These are phyloP conservation scores for Usnea hakonensis DNA, from an alignment of 495 filamentous ascomycete genomes.

Conservation along the genomic window DNA sequence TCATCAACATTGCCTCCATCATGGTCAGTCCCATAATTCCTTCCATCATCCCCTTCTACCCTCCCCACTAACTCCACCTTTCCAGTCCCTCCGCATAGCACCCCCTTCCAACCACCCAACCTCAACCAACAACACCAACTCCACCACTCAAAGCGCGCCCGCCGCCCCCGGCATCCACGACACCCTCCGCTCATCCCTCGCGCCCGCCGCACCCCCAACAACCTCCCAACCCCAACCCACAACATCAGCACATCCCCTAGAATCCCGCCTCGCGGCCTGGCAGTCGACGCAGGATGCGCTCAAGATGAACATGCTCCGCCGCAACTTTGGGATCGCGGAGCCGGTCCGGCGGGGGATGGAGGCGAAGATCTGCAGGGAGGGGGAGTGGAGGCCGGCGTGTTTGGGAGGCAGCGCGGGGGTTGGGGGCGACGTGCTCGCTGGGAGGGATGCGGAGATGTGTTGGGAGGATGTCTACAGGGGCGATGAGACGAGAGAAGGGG, in stretches of 20 bases:
- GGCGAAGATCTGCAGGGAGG: conserved; percentile 66
- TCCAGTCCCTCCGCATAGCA: conserved; percentile 80
- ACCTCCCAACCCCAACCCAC: conserved; percentile 39
- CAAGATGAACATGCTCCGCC: conserved; percentile 80
- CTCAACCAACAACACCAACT: conserved; percentile 38
- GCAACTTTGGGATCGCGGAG: conserved; percentile 87
- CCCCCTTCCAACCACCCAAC: conserved; percentile 54
- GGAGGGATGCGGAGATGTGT: conserved; percentile 62
- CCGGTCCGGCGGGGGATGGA: conserved; percentile 93
- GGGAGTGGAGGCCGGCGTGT: conserved; percentile 43
- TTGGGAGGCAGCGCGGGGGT: conserved; percentile 44
- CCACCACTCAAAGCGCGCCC: conserved; percentile 54
- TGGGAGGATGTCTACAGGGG: conserved; percentile 88
- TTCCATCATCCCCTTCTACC: conserved; percentile 46
- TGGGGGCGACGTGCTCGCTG: conserved; percentile 73
- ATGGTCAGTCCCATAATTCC: conserved; percentile 68
- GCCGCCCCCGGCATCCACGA: conserved; percentile 89
- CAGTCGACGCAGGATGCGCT: conserved; percentile 71
- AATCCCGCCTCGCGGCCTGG: conserved; percentile 79
- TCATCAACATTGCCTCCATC: conserved; percentile 21
- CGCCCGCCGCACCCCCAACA: conserved; percentile 26
- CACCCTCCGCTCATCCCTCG: conserved; percentile 72
- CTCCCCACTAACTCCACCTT: conserved; percentile 23
- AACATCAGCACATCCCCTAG: conserved; percentile 75
- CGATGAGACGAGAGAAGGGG: conserved; percentile 18